phyloP scores from a whole-genome alignment of 805 yeast species.

The Candida andamanensis region DNA sequence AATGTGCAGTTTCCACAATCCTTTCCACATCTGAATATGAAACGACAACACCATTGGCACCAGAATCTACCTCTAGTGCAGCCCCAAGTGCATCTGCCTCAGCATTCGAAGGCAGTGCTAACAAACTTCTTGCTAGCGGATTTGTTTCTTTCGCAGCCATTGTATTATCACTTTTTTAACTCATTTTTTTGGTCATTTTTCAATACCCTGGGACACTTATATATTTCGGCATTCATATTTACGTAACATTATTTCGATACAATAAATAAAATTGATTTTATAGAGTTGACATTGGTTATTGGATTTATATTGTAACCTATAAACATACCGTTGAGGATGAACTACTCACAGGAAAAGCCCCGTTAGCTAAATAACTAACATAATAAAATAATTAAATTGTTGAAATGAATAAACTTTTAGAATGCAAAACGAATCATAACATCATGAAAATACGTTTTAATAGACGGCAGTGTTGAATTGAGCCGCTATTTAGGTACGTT shows the following conservation, averaged over 20 bases:
- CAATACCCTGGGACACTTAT: too few relatives aligned
- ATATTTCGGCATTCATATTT: too few relatives aligned
- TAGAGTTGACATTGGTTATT: not conserved
- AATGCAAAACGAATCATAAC: slow-evolving; percentile 8
- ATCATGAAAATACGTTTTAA: slow-evolving; percentile 3
- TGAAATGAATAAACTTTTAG: slow-evolving; percentile 22
- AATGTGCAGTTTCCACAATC: slow-evolving; percentile 17
- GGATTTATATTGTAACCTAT: slow-evolving; percentile 1
- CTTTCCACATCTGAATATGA: slow-evolving; percentile 21
- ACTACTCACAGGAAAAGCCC: slow-evolving; percentile 32
- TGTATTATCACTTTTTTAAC: slow-evolving; percentile 2
- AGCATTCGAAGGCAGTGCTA: slow-evolving; percentile 8
- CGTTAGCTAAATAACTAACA: slow-evolving; percentile 6
- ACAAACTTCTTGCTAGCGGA: slow-evolving; percentile 2
- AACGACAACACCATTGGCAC: slow-evolving; percentile 5
- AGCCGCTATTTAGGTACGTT: slow-evolving; percentile 25
- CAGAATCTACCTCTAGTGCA: slow-evolving; percentile 3
- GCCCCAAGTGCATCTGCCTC: slow-evolving; percentile 1
- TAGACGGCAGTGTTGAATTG: slow-evolving; percentile 19
- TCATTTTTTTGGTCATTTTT: not conserved
- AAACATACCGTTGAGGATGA: slow-evolving; percentile 46
- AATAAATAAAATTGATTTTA: not conserved
- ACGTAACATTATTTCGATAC: not conserved
- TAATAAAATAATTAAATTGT: slow-evolving; percentile 18
- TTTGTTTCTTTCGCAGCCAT: slow-evolving; percentile 2